Conservation (phyloP, 2,329 filamentous ascomycete species). For the Clonostachys rhizophaga region DNA sequence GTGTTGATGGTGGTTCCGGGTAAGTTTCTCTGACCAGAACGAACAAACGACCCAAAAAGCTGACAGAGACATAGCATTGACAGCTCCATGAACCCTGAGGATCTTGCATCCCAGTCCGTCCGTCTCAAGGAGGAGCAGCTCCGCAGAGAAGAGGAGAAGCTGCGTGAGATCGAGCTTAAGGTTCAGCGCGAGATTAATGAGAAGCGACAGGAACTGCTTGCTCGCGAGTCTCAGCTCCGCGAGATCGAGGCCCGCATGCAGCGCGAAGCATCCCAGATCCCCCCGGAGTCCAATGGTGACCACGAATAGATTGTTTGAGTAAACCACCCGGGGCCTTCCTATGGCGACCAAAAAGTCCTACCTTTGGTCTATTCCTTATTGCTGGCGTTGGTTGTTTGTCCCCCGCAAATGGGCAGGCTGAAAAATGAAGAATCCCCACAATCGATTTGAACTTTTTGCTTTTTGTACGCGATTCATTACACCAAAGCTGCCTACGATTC, state of each 20-base stretch:
- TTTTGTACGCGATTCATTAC: constrained; percentile 22
- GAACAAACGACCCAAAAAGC: neutral
- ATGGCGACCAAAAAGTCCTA: constrained; percentile 22
- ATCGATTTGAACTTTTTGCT: constrained; percentile 28
- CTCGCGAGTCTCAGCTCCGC: constrained; percentile 95
- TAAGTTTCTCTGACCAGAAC: constrained; percentile 48
- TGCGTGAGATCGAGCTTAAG: constrained; percentile 98
- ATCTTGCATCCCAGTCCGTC: constrained; percentile 93
- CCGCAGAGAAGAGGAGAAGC: constrained; percentile 98
- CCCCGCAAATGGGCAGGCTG: constrained; percentile 10
- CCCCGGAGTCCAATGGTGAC: constrained; percentile 50
- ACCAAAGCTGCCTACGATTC: constrained; percentile 16
- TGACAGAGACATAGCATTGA: constrained; percentile 51
- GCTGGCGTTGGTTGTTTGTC: constrained; percentile 43
- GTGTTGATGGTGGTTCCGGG: constrained; percentile 86
- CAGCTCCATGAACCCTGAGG: constrained; percentile 91
- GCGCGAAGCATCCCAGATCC: constrained; percentile 61
- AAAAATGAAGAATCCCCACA: constrained; percentile 30
- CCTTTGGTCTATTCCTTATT: constrained; percentile 39
- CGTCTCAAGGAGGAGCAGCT: constrained; percentile 99
- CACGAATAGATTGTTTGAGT: constrained; percentile 31
- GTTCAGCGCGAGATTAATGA: constrained; percentile 99
- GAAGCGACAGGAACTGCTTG: constrained; percentile 97
- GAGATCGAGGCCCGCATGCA: constrained; percentile 99
- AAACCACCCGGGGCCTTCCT: constrained; percentile 19